Conservation (phyloP, 169 alveolate genomes). For the Plasmodium yoelii region DNA sequence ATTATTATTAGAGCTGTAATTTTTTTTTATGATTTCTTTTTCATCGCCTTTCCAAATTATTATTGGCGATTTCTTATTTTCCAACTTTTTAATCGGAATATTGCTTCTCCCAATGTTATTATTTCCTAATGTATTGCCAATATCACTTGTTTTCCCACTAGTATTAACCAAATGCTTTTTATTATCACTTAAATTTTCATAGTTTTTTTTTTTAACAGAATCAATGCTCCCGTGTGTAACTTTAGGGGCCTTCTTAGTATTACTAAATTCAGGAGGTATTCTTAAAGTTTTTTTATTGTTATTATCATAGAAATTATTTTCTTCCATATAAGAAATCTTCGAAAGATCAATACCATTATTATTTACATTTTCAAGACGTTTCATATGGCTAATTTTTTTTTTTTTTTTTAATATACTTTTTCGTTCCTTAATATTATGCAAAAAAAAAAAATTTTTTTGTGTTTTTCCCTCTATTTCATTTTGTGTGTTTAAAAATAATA, state of each 20-base stretch:
- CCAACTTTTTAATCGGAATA: background rate
- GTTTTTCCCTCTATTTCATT: slow-evolving; percentile 30
- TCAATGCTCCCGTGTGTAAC: background rate
- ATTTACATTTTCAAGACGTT: slow-evolving; percentile 11
- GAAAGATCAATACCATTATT: background rate
- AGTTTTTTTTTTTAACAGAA: slow-evolving; percentile 20
- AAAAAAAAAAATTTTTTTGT: background rate
- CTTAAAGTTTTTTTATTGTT: slow-evolving; percentile 29
- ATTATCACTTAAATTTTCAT: background rate
- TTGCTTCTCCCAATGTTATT: background rate
- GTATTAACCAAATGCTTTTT: background rate
- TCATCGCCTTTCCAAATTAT: slow-evolving; percentile 19
- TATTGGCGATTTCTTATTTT: background rate
- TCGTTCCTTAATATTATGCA: slow-evolving; percentile 19
- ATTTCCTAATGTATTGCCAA: background rate
- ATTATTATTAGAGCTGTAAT: slow-evolving; percentile 20
- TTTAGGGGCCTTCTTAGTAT: slow-evolving; percentile 9
- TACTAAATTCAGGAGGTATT: slow-evolving; percentile 23
- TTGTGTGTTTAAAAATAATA: slow-evolving; percentile 37
- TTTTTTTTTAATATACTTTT: slow-evolving; percentile 44
- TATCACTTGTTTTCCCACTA: background rate
- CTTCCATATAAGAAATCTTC: slow-evolving; percentile 6
- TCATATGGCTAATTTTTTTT: slow-evolving; percentile 40
- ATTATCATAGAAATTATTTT: slow-evolving; percentile 2
- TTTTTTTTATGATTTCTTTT: background rate